These are phyloP conservation scores for Solanum tarapatanum DNA, from an alignment of 257 asterid genomes.

Conservation along the genomic window DNA sequence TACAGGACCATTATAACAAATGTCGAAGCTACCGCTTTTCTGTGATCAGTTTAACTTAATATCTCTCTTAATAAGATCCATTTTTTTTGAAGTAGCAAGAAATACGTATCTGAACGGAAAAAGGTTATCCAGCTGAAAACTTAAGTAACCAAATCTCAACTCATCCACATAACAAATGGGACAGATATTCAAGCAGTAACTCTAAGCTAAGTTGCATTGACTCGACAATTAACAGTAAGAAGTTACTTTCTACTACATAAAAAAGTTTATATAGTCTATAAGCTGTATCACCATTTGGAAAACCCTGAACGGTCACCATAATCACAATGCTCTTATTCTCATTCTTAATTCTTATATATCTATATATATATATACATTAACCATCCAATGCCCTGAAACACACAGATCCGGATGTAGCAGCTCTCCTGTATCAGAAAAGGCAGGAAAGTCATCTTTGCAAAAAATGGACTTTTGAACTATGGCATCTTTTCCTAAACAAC, in stretches of 20 bases:
- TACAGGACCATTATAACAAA: not conserved
- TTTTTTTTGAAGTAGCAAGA: not conserved
- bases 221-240: not conserved
- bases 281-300: not conserved
- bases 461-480: not conserved
- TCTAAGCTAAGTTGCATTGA: not conserved
- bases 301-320: not conserved
- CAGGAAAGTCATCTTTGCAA: not conserved
- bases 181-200: not conserved
- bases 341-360: not conserved
- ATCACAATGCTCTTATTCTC: not conserved
- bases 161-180: not conserved
- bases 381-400: not conserved
- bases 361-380: not conserved
- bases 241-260: not conserved
- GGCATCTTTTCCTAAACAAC: not conserved
- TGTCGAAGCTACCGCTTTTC: not conserved
- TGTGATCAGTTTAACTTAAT: not conserved
- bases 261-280: not conserved
- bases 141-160: not conserved
- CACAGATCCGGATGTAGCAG: not conserved
- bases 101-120: not conserved
- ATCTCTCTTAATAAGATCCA: not conserved
- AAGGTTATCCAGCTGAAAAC: not conserved
- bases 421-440: not conserved